Evolutionary conservation across 2,329 filamentous ascomycete species (phyloP), one percentile per base, ranked within the genome.

Genomic region (Xylariaceae sp.): DNA sequence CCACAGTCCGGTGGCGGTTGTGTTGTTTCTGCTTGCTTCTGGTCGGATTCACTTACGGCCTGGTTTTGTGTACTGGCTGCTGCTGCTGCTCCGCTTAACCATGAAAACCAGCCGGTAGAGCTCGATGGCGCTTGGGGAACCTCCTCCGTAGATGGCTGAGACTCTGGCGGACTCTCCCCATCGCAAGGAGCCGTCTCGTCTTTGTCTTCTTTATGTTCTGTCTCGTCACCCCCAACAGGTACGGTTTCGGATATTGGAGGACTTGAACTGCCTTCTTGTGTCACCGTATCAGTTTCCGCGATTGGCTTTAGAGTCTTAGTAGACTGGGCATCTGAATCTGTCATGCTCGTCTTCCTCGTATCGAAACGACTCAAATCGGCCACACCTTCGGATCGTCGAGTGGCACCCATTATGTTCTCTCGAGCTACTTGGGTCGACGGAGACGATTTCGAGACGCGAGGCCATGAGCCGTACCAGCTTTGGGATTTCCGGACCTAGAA

Each of bases 381-480:
- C 1, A 63, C 50, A 7, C 63, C 62, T n/a, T 54, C 62, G 1
- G 72, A 62, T 41, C 67, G 69, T 33, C 70, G 59, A 3, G 72
- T 76, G 33, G 70, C 74, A 19, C 76, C 78, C 31, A 76, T 60
- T 18, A 82, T 81, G 9, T 72, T 76, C 55, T 83, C 78, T 47
- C 68, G 69, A 3, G 76, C 75, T 31, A 83, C 63, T 36, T 77
- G 74, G 5, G 73, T 80, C 7, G 76, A 81, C 18, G 78, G 68
- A 12, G 66, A 62, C 5, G 77, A 73, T 52, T 81, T 81, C 19
- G 70, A 63, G 23, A 61, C 56, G 44, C 72, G 66, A 13, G 75
- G 72, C 74, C 74, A 80, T 13, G 77, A 75, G 37, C 75, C 74
- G 56, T 81, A 81, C 78, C 77, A 82, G 56, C 76, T 80, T 33